These are phyloP conservation scores for Coelastrella sp. DNA, from an alignment of 139 green algal species.

Conservation along the genomic window DNA sequence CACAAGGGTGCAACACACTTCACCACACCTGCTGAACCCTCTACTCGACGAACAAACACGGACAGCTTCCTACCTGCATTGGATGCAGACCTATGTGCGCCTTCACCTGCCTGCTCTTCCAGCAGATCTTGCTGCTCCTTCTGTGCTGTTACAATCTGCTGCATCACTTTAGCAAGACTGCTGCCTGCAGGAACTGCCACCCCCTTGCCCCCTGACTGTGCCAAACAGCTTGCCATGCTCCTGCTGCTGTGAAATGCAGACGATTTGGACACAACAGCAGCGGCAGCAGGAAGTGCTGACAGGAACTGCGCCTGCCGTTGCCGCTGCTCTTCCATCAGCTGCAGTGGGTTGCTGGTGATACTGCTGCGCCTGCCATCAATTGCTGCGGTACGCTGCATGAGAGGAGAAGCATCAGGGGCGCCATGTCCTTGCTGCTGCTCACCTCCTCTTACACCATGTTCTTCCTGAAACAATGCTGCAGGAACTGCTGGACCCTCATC, in stretches of 20 bases:
- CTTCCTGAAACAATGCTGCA: background rate
- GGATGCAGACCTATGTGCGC: background rate
- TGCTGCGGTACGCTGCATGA: background rate
- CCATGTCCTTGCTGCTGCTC: background rate
- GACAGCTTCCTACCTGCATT: background rate
- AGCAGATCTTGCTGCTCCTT: constrained; percentile 42
- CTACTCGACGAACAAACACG: background rate
- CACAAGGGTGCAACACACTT: too few species aligned
- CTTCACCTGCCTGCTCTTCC: background rate
- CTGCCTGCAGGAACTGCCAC: constrained; percentile 2
- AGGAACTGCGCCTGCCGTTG: constrained; percentile 27
- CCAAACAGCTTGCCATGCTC: background rate
- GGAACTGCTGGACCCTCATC: background rate
- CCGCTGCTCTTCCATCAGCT: constrained; percentile 5
- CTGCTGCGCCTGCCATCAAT: background rate
- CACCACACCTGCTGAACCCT: too few species aligned
- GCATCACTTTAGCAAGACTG: constrained; percentile 28
- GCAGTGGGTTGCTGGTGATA: constrained; percentile 21
- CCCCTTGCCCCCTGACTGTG: background rate
- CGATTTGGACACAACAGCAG: background rate
- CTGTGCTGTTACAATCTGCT: constrained; percentile 24
- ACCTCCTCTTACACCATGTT: background rate
- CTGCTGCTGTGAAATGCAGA: constrained; percentile 1
- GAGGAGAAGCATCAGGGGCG: background rate
- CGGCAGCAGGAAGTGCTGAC: constrained; percentile 6